Conservation (phyloP, 495 filamentous ascomycete species). For the Peziza echinospora region DNA sequence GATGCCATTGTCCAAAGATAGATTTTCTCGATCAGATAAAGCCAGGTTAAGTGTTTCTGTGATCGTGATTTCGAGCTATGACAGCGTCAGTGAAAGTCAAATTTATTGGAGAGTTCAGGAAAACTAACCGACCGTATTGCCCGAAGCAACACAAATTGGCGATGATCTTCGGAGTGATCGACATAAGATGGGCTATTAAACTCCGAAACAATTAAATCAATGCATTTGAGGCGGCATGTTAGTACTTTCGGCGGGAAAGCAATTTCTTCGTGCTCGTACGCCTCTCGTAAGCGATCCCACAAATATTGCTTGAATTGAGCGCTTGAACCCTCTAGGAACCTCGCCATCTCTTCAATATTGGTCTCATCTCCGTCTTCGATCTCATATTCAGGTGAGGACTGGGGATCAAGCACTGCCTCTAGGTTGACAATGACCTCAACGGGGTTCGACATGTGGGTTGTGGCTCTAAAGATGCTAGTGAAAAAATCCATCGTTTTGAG, state of each 20-base stretch:
- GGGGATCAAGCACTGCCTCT: slow-evolving; percentile 71
- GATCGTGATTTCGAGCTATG: slow-evolving; percentile 53
- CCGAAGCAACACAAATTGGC: slow-evolving; percentile 44
- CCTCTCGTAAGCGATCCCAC: slow-evolving; percentile 69
- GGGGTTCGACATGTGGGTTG: slow-evolving; percentile 38
- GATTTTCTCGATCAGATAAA: slow-evolving; percentile 39
- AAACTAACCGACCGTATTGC: slow-evolving; percentile 19
- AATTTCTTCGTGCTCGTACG: slow-evolving; percentile 47
- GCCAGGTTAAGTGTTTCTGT: slow-evolving; percentile 39
- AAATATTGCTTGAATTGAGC: slow-evolving; percentile 63
- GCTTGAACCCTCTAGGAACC: slow-evolving; percentile 60
- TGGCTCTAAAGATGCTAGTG: slow-evolving; percentile 49
- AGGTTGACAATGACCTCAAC: slow-evolving; percentile 69
- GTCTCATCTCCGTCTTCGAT: slow-evolving; percentile 10
- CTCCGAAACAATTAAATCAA: slow-evolving; percentile 59
- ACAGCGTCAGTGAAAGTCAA: slow-evolving; percentile 27
- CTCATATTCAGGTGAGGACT: slow-evolving; percentile 29
- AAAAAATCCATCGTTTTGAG: slow-evolving; percentile 95
- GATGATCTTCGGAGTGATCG: slow-evolving; percentile 35
- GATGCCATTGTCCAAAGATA: slow-evolving; percentile 68
- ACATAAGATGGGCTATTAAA: slow-evolving; percentile 41
- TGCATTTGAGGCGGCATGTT: slow-evolving; percentile 61
- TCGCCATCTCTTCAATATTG: slow-evolving; percentile 48
- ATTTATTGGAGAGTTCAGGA: neutral
- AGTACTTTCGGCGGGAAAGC: slow-evolving; percentile 68